phyloP scores from a whole-genome alignment of 805 yeast species.

The Hanseniaspora vineae region DNA sequence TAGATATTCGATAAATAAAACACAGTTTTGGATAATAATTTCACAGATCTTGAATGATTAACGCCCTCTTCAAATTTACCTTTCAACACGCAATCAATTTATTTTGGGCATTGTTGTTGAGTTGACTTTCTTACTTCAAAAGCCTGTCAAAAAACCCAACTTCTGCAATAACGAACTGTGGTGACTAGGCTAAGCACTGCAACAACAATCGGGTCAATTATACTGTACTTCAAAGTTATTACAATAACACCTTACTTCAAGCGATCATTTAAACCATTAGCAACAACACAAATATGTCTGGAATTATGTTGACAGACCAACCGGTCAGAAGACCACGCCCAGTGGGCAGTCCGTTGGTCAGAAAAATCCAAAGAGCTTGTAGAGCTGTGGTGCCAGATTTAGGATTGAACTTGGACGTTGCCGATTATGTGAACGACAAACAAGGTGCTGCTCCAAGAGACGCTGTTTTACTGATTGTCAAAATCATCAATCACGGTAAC shows the following conservation, averaged over 20 bases:
- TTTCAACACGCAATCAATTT: too few species aligned
- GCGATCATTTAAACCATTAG: background rate
- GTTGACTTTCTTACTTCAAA: too few species aligned
- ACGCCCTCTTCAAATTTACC: too few species aligned
- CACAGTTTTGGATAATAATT: too few species aligned
- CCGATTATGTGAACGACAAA: slow-evolving; percentile 85
- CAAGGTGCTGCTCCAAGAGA: slow-evolving; percentile 87
- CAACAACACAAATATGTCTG: slow-evolving; percentile 5
- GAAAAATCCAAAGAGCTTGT: slow-evolving; percentile 64
- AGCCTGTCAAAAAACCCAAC: too few species aligned
- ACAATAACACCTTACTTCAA: background rate
- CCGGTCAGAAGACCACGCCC: slow-evolving; percentile 22
- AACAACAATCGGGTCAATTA: background rate
- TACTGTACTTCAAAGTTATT: background rate
- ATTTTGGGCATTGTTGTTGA: too few species aligned
- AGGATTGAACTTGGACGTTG: slow-evolving; percentile 78
- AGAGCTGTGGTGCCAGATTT: slow-evolving; percentile 86
- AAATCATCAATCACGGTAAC: slow-evolving; percentile 60
- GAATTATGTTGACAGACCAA: slow-evolving; percentile 22
- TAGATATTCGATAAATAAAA: too few species aligned
- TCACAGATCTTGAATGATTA: too few species aligned
- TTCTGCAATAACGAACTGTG: too few species aligned
- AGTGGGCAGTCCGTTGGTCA: slow-evolving; percentile 23
- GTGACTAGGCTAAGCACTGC: too few species aligned
- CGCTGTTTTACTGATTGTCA: slow-evolving; percentile 78